Evolutionary conservation across 2,329 filamentous ascomycete species (phyloP), one percentile per base, ranked within the genome.

Genomic region (Raffaelea arxii): DNA sequence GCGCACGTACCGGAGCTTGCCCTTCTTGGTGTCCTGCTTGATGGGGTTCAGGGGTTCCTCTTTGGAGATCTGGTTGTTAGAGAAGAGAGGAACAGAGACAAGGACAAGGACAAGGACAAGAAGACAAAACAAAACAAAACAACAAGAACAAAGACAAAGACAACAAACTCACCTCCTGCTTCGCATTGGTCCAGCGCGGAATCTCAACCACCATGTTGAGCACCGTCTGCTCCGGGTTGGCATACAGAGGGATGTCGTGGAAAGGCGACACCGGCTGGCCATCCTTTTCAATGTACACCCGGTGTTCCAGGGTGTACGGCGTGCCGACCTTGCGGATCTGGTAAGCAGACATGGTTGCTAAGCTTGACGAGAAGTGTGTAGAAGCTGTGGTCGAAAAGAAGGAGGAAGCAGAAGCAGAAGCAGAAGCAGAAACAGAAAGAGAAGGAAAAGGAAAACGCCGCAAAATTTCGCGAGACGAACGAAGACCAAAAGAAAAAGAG

Each of bases 171-270:
- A 95, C 91, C 86, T 98, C 92, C 70, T 94, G 86, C 82, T 98
- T 98, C 62, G 86, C 92, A 73, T 98, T 98, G 75, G 91, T 95
- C 92, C 92, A 98, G 74, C 92, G 84, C 62, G 92, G 92, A 62
- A 98, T 96, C 84, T 98, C 92, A 61, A 98, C 92, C 55, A 98
- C 68, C 92, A 98, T 98, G 84, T 98, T 98, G 64, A 98, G 79
- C 66, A 97, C 74, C 59, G 84, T 94, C 78, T 95, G 81, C 75
- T 95, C 85, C 70, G 86, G 77, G 68, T 98, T 95, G 82, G 91
- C 91, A 66, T 89, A 98, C 59, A 98, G 86, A 53, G 92, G 92
- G 58, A 98, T 89, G 67, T 98, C 92, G 77, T 98, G 92, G 81
- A 96, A 98, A 58, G 91, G 86, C 54, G 91, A 97, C 68, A 97